Conservation (phyloP, 805 yeast genomes). For the Sugiyamaella chiloensis region DNA sequence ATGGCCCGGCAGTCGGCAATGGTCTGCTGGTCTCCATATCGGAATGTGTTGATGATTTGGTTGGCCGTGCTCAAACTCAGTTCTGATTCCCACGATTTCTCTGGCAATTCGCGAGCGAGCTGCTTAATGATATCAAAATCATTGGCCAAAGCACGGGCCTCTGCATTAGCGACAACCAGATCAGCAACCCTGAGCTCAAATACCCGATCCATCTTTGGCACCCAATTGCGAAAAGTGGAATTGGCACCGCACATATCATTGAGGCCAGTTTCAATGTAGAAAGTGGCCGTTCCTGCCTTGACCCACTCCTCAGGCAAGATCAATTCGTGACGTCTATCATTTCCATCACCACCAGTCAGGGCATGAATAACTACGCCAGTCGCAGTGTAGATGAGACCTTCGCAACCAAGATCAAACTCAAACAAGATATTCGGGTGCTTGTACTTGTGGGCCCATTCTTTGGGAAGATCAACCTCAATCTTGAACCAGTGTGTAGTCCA, state of each 20-base stretch:
- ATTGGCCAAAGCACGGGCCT: conserved; percentile 68
- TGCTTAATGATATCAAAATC: conserved; percentile 88
- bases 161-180: conserved; percentile 71
- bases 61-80: conserved; percentile 78
- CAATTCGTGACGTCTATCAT: conserved; percentile 62
- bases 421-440: conserved; percentile 60
- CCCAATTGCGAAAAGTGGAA: not conserved
- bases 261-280: conserved; percentile 86
- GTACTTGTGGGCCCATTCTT: conserved; percentile 38
- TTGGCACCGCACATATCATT: conserved; percentile 84
- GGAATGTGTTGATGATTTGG: conserved; percentile 79
- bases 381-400: conserved; percentile 74
- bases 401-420: conserved; percentile 83
- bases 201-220: conserved; percentile 45
- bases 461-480: conserved; percentile 63
- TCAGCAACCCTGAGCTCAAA: conserved; percentile 70
- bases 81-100: conserved; percentile 76
- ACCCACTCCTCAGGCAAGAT: conserved; percentile 56
- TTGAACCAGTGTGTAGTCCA: conserved; percentile 97
- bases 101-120: conserved; percentile 80
- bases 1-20: not conserved
- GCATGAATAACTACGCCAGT: conserved; percentile 76
- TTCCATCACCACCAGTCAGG: conserved; percentile 68
- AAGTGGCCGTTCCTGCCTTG: conserved; percentile 52
- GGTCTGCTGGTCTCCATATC: conserved; percentile 27